Conservation (phyloP, 192 early-diverging fungal genomes). For the Spizellomyces sp. region DNA sequence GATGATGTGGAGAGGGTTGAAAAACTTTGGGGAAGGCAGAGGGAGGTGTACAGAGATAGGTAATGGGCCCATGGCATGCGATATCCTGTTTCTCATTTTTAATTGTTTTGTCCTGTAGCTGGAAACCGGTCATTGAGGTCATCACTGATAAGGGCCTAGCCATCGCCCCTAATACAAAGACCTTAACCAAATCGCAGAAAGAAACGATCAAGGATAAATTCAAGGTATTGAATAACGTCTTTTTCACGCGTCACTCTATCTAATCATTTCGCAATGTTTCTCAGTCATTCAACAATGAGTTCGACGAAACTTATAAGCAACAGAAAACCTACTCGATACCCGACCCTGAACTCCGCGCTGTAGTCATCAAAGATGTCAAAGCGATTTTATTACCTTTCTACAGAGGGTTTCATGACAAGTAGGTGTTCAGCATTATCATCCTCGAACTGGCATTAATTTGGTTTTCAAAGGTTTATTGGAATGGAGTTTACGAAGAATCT, state of each 20-base stretch:
- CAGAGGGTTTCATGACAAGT: slow-evolving; percentile 72
- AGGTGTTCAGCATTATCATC: slow-evolving; percentile 12
- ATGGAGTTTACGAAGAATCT: slow-evolving; percentile 82
- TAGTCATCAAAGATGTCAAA: slow-evolving; percentile 72
- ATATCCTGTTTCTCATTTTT: not conserved
- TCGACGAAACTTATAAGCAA: slow-evolving; percentile 71
- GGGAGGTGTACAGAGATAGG: slow-evolving; percentile 51
- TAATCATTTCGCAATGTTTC: not conserved
- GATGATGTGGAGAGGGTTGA: slow-evolving; percentile 55
- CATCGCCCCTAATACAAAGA: slow-evolving; percentile 58
- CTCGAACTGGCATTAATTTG: not conserved
- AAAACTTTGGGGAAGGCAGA: slow-evolving; percentile 51
- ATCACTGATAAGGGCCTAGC: slow-evolving; percentile 71
- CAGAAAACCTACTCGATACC: slow-evolving; percentile 79
- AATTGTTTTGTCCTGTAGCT: slow-evolving; percentile 44
- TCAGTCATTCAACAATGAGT: slow-evolving; percentile 79
- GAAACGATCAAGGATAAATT: slow-evolving; percentile 83
- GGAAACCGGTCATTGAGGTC: slow-evolving; percentile 76
- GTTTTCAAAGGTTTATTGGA: slow-evolving; percentile 51
- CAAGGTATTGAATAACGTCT: slow-evolving; percentile 50
- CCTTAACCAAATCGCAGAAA: slow-evolving; percentile 66
- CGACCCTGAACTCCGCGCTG: slow-evolving; percentile 70
- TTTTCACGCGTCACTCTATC: too few relatives aligned
- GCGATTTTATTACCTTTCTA: slow-evolving; percentile 79
- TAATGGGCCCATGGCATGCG: not conserved